Percentiles rank a stretch among this genome's conserved stretches.
Evolutionary conservation across 1,284 basidiomycete genomes (phyloP).

Genomic region (Heliocybe sulcata): DNA sequence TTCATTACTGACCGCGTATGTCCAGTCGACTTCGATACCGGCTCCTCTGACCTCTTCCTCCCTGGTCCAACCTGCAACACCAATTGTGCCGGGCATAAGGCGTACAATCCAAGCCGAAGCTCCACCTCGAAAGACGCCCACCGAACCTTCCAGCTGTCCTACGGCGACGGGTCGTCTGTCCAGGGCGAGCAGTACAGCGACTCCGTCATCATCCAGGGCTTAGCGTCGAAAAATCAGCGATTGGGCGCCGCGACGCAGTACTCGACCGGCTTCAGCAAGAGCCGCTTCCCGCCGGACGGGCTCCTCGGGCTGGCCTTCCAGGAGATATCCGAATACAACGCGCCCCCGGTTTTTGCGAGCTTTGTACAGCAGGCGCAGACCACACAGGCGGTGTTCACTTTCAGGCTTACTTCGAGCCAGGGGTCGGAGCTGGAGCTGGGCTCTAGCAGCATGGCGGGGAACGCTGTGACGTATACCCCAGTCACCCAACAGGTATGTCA

Average conservation of each 20-base stretch:
- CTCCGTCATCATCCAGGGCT: conserved; percentile 18
- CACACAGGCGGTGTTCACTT: conserved; percentile 24
- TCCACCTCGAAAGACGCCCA: conserved; percentile 20
- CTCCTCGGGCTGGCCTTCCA: conserved; percentile 24
- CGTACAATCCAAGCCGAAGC: conserved; percentile 24
- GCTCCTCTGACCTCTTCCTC: conserved; percentile 17
- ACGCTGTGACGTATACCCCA: conserved; percentile 13
- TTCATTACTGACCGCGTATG: no score
- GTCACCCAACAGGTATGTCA: conserved; percentile 14
- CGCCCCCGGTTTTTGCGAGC: conserved; percentile 16
- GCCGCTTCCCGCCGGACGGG: conserved; percentile 20
- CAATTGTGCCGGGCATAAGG: conserved; percentile 25
- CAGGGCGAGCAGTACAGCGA: conserved; percentile 27
- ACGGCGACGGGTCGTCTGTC: conserved; percentile 26
- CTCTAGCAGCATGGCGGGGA: conserved; percentile 16
- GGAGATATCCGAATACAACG: conserved; percentile 13
- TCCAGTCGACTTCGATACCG: conserved; percentile 30
- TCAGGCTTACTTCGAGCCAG: conserved; percentile 22
- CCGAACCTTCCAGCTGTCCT: conserved; percentile 20
- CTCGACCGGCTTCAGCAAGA: conserved; percentile 11
- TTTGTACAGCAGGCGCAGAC: conserved; percentile 18
- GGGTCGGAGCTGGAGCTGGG: conserved; percentile 34
- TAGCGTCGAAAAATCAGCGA: conserved; percentile 12
- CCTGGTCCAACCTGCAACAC: conserved; percentile 19
- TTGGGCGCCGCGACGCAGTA: conserved; percentile 16